A percentile compares a stretch with the other conserved stretches of the same genome.
phyloP scores from a whole-genome alignment of 371 early-diverging fungal species.

The Mortierella polycephala region DNA sequence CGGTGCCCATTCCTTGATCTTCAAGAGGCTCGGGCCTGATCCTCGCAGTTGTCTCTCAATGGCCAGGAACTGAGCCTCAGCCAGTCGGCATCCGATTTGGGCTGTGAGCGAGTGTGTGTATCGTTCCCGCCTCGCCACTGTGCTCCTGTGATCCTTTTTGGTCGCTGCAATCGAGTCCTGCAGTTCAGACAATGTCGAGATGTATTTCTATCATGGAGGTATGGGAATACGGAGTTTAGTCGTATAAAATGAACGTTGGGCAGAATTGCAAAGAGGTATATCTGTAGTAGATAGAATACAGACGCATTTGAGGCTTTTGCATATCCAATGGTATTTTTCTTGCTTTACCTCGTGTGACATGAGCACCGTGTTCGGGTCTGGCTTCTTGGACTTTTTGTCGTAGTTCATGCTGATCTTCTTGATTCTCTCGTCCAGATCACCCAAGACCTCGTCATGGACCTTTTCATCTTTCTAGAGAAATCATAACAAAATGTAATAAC shows the following conservation, averaged over 20 bases:
- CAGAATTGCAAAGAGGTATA: too few relatives aligned
- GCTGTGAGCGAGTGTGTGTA: conserved; percentile 51
- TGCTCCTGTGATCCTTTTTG: conserved; percentile 44
- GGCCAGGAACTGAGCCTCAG: conserved; percentile 52
- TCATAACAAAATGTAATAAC: not conserved
- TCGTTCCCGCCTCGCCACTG: conserved; percentile 39
- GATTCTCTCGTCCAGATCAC: conserved; percentile 49
- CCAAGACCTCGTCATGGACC: conserved; percentile 46
- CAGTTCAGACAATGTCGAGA: conserved; percentile 41
- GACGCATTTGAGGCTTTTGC: too few relatives aligned
- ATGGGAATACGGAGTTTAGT: not conserved
- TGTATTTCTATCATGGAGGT: conserved; percentile 37
- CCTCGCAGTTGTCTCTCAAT: conserved; percentile 50
- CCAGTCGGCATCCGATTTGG: conserved; percentile 41
- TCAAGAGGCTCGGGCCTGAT: conserved; percentile 49
- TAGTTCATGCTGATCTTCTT: conserved; percentile 46
- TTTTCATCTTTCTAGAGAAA: conserved; percentile 46
- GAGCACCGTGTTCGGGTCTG: conserved; percentile 44
- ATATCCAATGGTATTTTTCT: too few relatives aligned
- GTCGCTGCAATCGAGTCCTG: conserved; percentile 49
- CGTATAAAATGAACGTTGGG: not conserved
- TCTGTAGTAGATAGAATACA: too few relatives aligned
- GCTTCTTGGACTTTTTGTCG: conserved; percentile 49
- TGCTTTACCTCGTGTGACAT: conserved; percentile 50
- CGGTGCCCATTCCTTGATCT: conserved; percentile 56